Percentiles rank a stretch among this genome's conserved stretches.
These are phyloP conservation scores for Oryza australiensis DNA, from an alignment of 176 grass and related monocot genomes.

Conservation along the genomic window DNA sequence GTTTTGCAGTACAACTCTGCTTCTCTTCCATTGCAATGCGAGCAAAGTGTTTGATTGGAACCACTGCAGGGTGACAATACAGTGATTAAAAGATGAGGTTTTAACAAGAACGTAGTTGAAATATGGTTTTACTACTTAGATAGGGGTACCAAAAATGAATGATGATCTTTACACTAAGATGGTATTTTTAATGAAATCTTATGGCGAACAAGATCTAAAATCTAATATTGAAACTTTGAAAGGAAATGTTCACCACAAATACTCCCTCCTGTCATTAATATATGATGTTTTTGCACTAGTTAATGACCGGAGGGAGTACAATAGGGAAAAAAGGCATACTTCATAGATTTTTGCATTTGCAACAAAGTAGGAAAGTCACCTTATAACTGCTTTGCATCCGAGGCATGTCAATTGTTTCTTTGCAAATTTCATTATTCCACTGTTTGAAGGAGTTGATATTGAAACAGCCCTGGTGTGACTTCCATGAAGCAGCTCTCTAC, in stretches of 20 bases:
- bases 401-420: constrained; percentile 93
- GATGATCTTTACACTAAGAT: not conserved
- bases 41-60: constrained; percentile 76
- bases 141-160: not conserved
- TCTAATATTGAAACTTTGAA: not conserved
- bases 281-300: no score
- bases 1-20: constrained; percentile 96
- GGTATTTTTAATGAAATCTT: not conserved
- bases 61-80: constrained; percentile 49
- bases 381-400: constrained; percentile 97
- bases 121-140: constrained; percentile 8
- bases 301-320: not conserved
- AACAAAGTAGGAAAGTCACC: constrained; percentile 32
- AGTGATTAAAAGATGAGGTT: not conserved
- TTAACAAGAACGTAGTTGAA: not conserved
- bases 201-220: not conserved
- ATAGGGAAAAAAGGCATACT: not conserved
- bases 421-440: constrained; percentile 98
- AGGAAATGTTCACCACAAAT: constrained; percentile 10
- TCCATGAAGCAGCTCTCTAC: constrained; percentile 96
- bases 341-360: not conserved
- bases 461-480: constrained; percentile 94
- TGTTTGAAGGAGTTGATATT: constrained; percentile 96
- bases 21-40: constrained; percentile 98
- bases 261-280: no score